These are phyloP conservation scores for Geotrichum fermentans DNA, from an alignment of 1,139 yeast genomes.

Conservation along the genomic window DNA sequence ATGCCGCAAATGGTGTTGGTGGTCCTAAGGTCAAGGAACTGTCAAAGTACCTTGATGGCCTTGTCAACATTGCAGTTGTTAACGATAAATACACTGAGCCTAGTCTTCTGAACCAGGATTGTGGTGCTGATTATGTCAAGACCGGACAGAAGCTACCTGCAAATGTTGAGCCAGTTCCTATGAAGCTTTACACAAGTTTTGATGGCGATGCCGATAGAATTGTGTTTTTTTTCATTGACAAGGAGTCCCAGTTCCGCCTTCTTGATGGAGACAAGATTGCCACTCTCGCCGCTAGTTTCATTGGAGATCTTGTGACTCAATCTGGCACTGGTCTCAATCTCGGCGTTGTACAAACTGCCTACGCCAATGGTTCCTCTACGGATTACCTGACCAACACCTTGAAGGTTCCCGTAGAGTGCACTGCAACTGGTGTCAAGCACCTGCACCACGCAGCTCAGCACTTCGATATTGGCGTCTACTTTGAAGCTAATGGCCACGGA, in stretches of 20 bases:
- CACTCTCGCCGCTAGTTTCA: conserved; percentile 69
- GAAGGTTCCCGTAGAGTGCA: conserved; percentile 75
- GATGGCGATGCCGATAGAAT: conserved; percentile 98
- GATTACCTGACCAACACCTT: conserved; percentile 58
- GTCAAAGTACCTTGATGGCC: conserved; percentile 39
- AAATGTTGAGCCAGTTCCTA: conserved; percentile 43
- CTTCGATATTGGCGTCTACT: conserved; percentile 87
- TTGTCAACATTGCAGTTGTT: conserved; percentile 47
- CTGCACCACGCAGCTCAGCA: conserved; percentile 81
- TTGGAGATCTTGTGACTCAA: conserved; percentile 49
- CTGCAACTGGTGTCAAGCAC: conserved; percentile 96
- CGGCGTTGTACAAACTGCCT: conserved; percentile 96
- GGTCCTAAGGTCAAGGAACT: conserved; percentile 65
- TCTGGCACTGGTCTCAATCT: conserved; percentile 41
- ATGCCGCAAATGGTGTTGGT: conserved; percentile 95
- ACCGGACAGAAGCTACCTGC: conserved; percentile 77
- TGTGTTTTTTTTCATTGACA: conserved; percentile 68
- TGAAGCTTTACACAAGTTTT: conserved; percentile 68
- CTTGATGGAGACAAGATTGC: conserved; percentile 95
- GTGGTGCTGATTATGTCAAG: conserved; percentile 96
- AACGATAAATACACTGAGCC: conserved; percentile 60
- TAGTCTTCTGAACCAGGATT: conserved; percentile 58
- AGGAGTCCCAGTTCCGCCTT: conserved; percentile 50
- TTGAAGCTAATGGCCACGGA: conserved; percentile 99
- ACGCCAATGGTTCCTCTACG: conserved; percentile 93